phyloP scores from a whole-genome alignment of 2,329 filamentous ascomycete species.

The Nothophoma quercina region DNA sequence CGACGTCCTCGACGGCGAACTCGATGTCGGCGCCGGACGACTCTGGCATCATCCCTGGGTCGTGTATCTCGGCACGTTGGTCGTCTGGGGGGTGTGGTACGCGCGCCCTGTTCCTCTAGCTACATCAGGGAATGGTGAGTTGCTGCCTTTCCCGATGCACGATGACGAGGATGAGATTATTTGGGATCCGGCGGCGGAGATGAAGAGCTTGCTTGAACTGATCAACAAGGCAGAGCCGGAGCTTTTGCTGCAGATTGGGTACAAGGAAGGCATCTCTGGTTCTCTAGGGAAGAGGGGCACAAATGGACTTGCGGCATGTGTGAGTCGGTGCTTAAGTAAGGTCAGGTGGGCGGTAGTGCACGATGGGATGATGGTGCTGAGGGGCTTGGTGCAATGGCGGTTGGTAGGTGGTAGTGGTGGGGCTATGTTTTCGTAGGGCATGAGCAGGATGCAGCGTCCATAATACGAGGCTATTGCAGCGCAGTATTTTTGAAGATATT shows the following conservation, averaged over 20 bases:
- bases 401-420: constrained; percentile 41
- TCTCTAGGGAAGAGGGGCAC: constrained; percentile 58
- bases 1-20: constrained; percentile 52
- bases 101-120: constrained; percentile 30
- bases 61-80: constrained; percentile 65
- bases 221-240: constrained; percentile 52
- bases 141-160: constrained; percentile 4
- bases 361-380: constrained; percentile 66
- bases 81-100: constrained; percentile 66
- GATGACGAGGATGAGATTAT: constrained; percentile 58
- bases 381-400: constrained; percentile 51
- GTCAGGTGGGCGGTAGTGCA: constrained; percentile 70
- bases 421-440: constrained; percentile 10
- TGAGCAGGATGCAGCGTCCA: background rate
- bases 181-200: constrained; percentile 60
- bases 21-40: constrained; percentile 59
- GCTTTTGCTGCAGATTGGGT: constrained; percentile 38
- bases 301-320: constrained; percentile 62
- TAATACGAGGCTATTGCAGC: constrained; percentile 2
- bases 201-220: constrained; percentile 53
- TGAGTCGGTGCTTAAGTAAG: constrained; percentile 63
- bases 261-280: constrained; percentile 43
- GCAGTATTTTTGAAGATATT: background rate
- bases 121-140: constrained; percentile 1
- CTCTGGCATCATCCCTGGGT: constrained; percentile 70